A percentile compares a stretch with the other conserved stretches of the same genome.
These are phyloP conservation scores for Syncephalastrum monosporum DNA, from an alignment of 371 early-diverging fungal genomes.

Conservation along the genomic window DNA sequence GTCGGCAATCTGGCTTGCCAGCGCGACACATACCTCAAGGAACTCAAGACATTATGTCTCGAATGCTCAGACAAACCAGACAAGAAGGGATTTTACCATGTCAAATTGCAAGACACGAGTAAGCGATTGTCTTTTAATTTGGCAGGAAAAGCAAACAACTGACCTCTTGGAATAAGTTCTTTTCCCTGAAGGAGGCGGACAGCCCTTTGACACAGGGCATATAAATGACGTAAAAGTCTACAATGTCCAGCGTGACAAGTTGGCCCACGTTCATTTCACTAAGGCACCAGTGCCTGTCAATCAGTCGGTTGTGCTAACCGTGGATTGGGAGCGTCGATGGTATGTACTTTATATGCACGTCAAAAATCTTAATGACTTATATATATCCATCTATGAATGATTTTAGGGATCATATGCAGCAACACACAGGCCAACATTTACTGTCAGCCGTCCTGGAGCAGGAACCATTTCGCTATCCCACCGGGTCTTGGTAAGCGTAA, in stretches of 20 bases:
- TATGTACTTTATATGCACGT: neutral
- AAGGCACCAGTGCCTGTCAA: slow-evolving; percentile 52
- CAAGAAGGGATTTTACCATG: slow-evolving; percentile 43
- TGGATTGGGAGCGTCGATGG: slow-evolving; percentile 74
- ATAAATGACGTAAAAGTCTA: slow-evolving; percentile 56
- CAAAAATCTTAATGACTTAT: neutral
- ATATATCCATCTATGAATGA: no score
- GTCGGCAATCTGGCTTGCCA: slow-evolving; percentile 44
- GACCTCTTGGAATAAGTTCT: slow-evolving; percentile 39
- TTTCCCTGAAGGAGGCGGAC: slow-evolving; percentile 77
- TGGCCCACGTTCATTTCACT: slow-evolving; percentile 66
- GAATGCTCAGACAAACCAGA: slow-evolving; percentile 37
- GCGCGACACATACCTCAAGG: slow-evolving; percentile 30
- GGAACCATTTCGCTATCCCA: slow-evolving; percentile 53
- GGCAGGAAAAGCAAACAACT: neutral
- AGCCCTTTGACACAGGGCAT: slow-evolving; percentile 68
- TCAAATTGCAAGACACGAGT: slow-evolving; percentile 41
- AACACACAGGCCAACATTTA: slow-evolving; percentile 80
- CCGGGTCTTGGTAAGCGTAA: slow-evolving; percentile 62
- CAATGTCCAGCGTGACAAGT: slow-evolving; percentile 59
- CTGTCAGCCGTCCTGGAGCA: slow-evolving; percentile 70
- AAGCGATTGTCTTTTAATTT: slow-evolving; percentile 1
- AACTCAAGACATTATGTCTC: slow-evolving; percentile 31
- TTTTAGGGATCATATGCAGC: slow-evolving; percentile 70
- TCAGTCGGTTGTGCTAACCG: slow-evolving; percentile 44